Evolutionary conservation across 345 rosid species (phyloP), one percentile per base, ranked within the genome.

Genomic region (Raphanus sativus): DNA sequence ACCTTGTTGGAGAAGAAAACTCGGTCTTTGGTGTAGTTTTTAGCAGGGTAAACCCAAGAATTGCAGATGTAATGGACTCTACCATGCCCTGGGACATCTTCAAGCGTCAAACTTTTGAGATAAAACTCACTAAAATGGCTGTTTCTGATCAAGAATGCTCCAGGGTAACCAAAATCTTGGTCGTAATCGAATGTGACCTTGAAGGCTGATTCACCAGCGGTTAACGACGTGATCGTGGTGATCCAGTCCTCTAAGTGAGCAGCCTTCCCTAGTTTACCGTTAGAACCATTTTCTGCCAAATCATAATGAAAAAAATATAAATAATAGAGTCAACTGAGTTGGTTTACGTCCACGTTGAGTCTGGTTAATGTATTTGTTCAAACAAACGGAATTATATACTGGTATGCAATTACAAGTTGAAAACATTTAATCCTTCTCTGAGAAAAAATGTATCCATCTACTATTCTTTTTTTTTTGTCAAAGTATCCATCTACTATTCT

Each of bases 1-100:
- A 84, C 98, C 92, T 87, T 85, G 85, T 93, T 93, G 26, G 86
- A 62, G 85, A 93, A 93, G 89, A 93, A 93, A 75, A 93, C 61
- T 1, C 98, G 88, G 61, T 86, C 88, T 7, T 78, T 81, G 1
- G 81, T 34, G 67, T 90, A 83, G 17, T 30, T 25, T 3, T 89
- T 75, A 8, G 85, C 78, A 42, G 98, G 98, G 63, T 89, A 93
- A 75, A 93, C 86, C 98, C 97, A 93, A 3, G 98, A 93, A 72
- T 91, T 89, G 77, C 98, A 93, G 28, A 87, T 71, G 77, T 89
- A 93, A 69, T 89, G 95, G 69, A 93, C 62, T 59, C 70, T 77
- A 7, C 90, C 95, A 42, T 87, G 84, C 50, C 87, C 93, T 1
- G 95, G 97, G 55, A 86, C 87, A 26, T 87, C 83, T 75, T 91